A percentile compares a stretch with the other conserved stretches of the same genome.
These are phyloP conservation scores for Xylaria bambusicola DNA, from an alignment of 495 filamentous ascomycete genomes.

Conservation along the genomic window DNA sequence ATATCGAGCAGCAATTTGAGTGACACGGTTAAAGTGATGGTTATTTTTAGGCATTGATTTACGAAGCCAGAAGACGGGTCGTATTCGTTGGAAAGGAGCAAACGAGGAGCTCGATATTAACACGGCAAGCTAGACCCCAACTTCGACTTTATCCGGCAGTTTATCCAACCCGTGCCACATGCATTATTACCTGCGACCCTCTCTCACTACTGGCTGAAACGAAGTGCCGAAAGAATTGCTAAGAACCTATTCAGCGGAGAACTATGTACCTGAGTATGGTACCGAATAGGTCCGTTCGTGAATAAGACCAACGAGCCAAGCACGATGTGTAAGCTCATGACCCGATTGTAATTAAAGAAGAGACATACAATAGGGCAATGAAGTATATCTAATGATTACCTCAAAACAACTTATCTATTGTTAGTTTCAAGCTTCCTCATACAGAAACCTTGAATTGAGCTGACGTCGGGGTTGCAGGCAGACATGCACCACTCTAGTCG, in stretches of 20 bases:
- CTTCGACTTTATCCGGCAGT: slow-evolving; percentile 6
- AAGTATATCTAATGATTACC: background rate
- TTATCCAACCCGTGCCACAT: slow-evolving; percentile 13
- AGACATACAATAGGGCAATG: background rate
- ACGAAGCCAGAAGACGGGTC: background rate
- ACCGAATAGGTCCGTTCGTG: background rate
- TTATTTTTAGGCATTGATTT: background rate
- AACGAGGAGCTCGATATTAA: background rate
- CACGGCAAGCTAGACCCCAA: slow-evolving; percentile 10
- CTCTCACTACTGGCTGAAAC: background rate
- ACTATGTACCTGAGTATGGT: background rate
- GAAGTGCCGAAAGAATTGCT: slow-evolving; percentile 1
- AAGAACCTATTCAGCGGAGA: background rate
- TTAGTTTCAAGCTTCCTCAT: background rate
- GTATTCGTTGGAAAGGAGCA: background rate
- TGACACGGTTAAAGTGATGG: background rate
- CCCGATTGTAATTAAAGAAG: background rate
- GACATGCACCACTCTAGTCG: background rate
- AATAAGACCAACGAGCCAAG: background rate
- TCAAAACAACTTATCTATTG: background rate
- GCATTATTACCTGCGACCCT: background rate
- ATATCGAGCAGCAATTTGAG: background rate
- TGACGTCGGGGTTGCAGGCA: background rate
- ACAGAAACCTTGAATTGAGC: background rate
- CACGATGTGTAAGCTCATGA: background rate